Base-by-base conservation (phyloP, 2,329 filamentous ascomycete species). In the Trichophyton mentagrophytes region DNA sequence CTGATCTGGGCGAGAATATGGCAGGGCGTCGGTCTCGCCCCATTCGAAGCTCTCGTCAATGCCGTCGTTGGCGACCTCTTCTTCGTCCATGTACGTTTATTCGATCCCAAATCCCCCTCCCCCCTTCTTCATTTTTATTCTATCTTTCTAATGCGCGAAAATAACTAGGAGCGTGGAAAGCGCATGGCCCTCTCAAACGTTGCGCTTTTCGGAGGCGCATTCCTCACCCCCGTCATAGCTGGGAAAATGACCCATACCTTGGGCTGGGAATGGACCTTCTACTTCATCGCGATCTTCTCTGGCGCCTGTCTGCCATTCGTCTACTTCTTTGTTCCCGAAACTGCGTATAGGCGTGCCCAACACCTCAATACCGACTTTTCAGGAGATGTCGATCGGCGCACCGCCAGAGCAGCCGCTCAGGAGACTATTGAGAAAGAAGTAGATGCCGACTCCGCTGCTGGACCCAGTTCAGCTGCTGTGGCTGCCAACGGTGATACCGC, bases 1-100 rank as follows among this genome's bases (percentile, higher is more conserved):
- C 78, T 96, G 63, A 70, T 93, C 3, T 89, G 85, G 74, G 87
- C 92, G 11, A 81, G 92, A 11, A 82, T 95, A 58, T 82, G 95
- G 61, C 92, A 96, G 73, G 92, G 92, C 20, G 81, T 96, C 49
- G 90, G 87, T 0, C 80, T 90, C 17, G 90, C 90, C 7, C 91
- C 92, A 0, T 96, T 93, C 66, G 92, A 97, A 74, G 88, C 89
- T 0, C 77, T 96, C 25, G 86, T 96, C 61, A 96, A 95, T 72
- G 89, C 89, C 0, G 86, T 85, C 57, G 88, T 96, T 5, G 92
- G 90, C 46, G 92, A 97, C 72, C 71, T 97, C 58, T 96, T 92
- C 74, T 93, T 86, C 72, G 90, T 96, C 27, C 92, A 92, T 75
- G 84, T 88, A 72, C 73, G 82, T 72, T 7, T 5, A 30, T 7